A percentile compares a stretch with the other conserved stretches of the same genome.
Evolutionary conservation across 495 filamentous ascomycete species (phyloP).

Genomic region (Symbiotaphrina buchneri): DNA sequence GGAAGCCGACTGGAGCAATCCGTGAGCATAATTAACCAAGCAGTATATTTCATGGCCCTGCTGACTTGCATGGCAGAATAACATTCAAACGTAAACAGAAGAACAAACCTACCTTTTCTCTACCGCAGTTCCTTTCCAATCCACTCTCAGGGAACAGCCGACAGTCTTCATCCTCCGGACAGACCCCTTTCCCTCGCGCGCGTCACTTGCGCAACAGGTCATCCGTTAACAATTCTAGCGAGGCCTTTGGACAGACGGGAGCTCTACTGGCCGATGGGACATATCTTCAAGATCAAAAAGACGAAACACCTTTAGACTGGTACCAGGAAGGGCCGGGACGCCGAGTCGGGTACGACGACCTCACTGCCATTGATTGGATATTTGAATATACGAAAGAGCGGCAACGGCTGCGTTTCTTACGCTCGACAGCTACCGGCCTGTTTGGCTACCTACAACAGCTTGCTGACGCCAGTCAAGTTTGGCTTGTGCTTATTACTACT

Average conservation of each 20-base stretch:
- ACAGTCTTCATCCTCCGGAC: slow-evolving; percentile 8
- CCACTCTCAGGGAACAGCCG: slow-evolving; percentile 9
- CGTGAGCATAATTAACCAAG: background rate
- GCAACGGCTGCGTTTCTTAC: slow-evolving; percentile 58
- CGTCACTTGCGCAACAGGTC: background rate
- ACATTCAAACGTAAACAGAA: slow-evolving; percentile 76
- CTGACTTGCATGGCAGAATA: slow-evolving; percentile 21
- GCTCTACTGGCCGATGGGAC: slow-evolving; percentile 11
- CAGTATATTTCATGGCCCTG: background rate
- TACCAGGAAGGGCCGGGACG: slow-evolving; percentile 77
- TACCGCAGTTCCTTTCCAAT: slow-evolving; percentile 30
- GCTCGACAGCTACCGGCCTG: slow-evolving; percentile 42
- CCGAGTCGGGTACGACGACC: slow-evolving; percentile 83
- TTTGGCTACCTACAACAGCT: slow-evolving; percentile 49
- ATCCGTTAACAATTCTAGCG: slow-evolving; percentile 4
- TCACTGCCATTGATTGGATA: slow-evolving; percentile 98
- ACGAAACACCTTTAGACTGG: slow-evolving; percentile 56
- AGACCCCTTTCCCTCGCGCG: background rate
- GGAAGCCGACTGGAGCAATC: background rate
- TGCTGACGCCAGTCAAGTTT: slow-evolving; percentile 72
- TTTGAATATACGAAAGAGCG: slow-evolving; percentile 97
- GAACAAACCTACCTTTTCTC: slow-evolving; percentile 27
- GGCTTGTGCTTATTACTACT: slow-evolving; percentile 62
- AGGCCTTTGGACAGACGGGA: slow-evolving; percentile 8
- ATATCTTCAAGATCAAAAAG: slow-evolving; percentile 29